A percentile compares a stretch with the other conserved stretches of the same genome.
Evolutionary conservation across 1,284 basidiomycete genomes (phyloP).

Genomic region (Puccinia triticina): DNA sequence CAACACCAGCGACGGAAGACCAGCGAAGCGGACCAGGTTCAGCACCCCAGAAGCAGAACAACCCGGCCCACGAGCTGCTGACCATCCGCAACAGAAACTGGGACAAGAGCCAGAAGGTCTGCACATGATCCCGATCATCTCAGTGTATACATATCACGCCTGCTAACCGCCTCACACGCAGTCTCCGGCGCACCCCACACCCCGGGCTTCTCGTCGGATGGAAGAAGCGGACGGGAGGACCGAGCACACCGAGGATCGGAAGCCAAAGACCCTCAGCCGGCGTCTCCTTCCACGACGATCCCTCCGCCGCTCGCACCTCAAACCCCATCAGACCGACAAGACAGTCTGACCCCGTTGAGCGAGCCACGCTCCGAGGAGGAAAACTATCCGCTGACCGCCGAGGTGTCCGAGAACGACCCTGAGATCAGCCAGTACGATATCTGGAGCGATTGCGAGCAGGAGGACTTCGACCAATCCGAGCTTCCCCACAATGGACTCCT

Average conservation of each 20-base stretch:
- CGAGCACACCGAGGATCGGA: background rate
- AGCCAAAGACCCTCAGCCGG: background rate
- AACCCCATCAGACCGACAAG: constrained; percentile 17
- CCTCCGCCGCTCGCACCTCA: constrained; percentile 23
- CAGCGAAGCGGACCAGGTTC: constrained; percentile 17
- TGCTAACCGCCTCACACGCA: background rate
- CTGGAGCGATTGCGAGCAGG: constrained; percentile 41
- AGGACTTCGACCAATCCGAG: constrained; percentile 32
- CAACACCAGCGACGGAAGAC: background rate
- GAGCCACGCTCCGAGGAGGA: background rate
- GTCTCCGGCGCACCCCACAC: background rate
- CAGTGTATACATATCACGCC: background rate
- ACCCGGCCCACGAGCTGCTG: background rate
- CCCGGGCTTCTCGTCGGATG: background rate
- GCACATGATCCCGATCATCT: background rate
- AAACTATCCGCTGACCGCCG: background rate
- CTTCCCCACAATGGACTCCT: background rate
- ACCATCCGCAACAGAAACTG: background rate
- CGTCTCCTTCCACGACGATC: background rate
- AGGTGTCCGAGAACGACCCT: background rate
- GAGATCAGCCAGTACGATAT: constrained; percentile 29
- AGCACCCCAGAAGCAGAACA: background rate
- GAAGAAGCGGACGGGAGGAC: background rate
- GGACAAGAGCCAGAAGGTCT: background rate
- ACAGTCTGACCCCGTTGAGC: constrained; percentile 6